phyloP scores from a whole-genome alignment of 192 early-diverging fungal genomes.

The Linnemannia zychae region DNA sequence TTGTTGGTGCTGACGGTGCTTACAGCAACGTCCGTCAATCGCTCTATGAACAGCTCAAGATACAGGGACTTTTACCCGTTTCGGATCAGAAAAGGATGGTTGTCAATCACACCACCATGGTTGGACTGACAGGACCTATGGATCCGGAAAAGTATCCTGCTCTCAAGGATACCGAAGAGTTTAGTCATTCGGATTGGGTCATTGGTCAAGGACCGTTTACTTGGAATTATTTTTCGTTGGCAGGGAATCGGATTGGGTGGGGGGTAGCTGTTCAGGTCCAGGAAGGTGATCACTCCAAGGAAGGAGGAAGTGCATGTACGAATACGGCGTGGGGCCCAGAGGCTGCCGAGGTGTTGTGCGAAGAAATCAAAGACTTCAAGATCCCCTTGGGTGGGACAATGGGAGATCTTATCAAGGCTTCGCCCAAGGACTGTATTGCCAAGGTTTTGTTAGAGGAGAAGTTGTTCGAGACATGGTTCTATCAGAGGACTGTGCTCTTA shows the following conservation, averaged over 20 bases:
- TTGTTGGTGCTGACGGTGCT: slow-evolving; percentile 48
- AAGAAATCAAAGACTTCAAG: not conserved
- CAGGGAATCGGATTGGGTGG: slow-evolving; percentile 11
- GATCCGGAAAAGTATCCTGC: slow-evolving; percentile 7
- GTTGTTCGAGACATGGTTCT: slow-evolving; percentile 21
- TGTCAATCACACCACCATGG: not conserved
- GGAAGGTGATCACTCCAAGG: not conserved
- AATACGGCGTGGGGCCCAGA: slow-evolving; percentile 15
- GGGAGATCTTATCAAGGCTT: not conserved
- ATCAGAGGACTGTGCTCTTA: not conserved
- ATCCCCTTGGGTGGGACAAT: not conserved
- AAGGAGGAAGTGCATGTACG: not conserved
- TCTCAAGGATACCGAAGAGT: not conserved
- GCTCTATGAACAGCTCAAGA: not conserved
- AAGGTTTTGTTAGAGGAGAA: slow-evolving; percentile 8
- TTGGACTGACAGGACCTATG: slow-evolving; percentile 7
- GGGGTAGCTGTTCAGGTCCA: not conserved
- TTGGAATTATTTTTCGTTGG: not conserved
- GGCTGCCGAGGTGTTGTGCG: not conserved
- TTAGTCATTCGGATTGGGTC: not conserved
- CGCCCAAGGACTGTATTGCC: not conserved
- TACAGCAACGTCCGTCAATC: slow-evolving; percentile 27
- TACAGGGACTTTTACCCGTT: not conserved
- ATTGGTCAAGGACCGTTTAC: not conserved
- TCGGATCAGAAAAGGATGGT: not conserved